Evolutionary conservation across 495 filamentous ascomycete species (phyloP).

Genomic region (Penicillium desertorum): DNA sequence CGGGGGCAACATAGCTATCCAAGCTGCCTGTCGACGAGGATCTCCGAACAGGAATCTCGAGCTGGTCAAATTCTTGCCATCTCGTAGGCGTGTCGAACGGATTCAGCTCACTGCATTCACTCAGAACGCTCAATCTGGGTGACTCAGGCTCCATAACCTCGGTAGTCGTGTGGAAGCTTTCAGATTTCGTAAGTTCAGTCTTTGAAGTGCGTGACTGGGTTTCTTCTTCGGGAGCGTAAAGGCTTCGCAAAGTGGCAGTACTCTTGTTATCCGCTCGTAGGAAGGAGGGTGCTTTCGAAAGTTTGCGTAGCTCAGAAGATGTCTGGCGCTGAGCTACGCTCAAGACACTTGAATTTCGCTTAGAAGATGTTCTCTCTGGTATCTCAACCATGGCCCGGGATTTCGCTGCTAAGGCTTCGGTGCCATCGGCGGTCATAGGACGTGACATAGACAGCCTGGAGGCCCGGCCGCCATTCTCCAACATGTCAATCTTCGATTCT

Average conservation of each 20-base stretch:
- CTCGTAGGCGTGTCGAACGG: slow-evolving; percentile 49
- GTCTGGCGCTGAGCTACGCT: slow-evolving; percentile 16
- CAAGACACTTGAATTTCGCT: slow-evolving; percentile 20
- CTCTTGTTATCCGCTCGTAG: slow-evolving; percentile 60
- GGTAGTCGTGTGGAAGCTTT: slow-evolving; percentile 39
- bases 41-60: slow-evolving; percentile 38
- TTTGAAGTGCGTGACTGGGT: slow-evolving; percentile 37
- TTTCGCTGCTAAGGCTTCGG: slow-evolving; percentile 31
- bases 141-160: slow-evolving; percentile 45
- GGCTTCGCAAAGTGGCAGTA: slow-evolving; percentile 63
- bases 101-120: slow-evolving; percentile 75
- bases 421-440: slow-evolving; percentile 25
- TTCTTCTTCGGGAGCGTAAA: slow-evolving; percentile 52
- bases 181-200: slow-evolving; percentile 39
- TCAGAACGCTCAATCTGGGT: slow-evolving; percentile 71
- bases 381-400: slow-evolving; percentile 35
- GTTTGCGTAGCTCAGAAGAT: slow-evolving; percentile 31
- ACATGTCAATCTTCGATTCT: slow-evolving; percentile 64
- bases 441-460: slow-evolving; percentile 32
- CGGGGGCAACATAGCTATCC: slow-evolving; percentile 20
- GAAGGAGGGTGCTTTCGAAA: slow-evolving; percentile 64
- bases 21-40: slow-evolving; percentile 19
- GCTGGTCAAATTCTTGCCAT: slow-evolving; percentile 29
- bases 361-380: slow-evolving; percentile 43
- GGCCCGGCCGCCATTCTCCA: slow-evolving; percentile 33